Evolutionary conservation across 495 filamentous ascomycete species (phyloP), one percentile per base, ranked within the genome.

Genomic region (Neurospora sp.): DNA sequence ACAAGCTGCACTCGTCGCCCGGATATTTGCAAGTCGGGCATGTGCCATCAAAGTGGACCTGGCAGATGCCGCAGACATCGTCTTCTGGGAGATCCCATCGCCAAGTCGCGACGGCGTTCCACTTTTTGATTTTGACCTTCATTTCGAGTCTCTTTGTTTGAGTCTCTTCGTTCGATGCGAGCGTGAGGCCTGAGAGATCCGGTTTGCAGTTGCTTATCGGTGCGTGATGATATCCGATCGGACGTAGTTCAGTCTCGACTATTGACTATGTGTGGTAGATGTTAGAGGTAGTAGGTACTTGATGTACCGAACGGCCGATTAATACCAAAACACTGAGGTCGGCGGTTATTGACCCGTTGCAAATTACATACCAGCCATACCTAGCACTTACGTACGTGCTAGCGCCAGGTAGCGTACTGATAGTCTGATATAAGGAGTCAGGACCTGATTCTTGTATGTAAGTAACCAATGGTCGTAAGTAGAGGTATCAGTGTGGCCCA

Each of bases 1-100:
- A 82, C 69, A 99, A 85, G 35, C 92, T 89, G 83, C 96, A 99
- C 78, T 98, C 95, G 78, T 99, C 96, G 35, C 96, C 96, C 20
- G 96, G 96, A 80, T 92, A 98, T 87, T 97, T 97, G 90, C 96
- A 99, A 71, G 94, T 94, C 31, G 95, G 94, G 83, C 96, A 99
- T 12, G 96, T 98, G 35, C 94, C 94, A 79, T 99, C 96, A 81
- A 98, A 99, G 79, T 97, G 93, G 38, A 96, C 92, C 79, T 95
- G 94, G 85, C 96, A 99, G 83, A 99, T 99, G 73, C 96, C 96
- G 77, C 96, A 99, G 73, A 98, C 93, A 77, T 99, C 96, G 84
- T 98, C 96, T 77, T 97, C 94, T 62, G 96, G 93, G 79, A 97
- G 93, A 79, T 98, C 94, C 96, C 96, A 99, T 73, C 92, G 89